These are phyloP conservation scores for Cystoisospora suis DNA, from an alignment of 169 alveolate genomes.

Conservation along the genomic window DNA sequence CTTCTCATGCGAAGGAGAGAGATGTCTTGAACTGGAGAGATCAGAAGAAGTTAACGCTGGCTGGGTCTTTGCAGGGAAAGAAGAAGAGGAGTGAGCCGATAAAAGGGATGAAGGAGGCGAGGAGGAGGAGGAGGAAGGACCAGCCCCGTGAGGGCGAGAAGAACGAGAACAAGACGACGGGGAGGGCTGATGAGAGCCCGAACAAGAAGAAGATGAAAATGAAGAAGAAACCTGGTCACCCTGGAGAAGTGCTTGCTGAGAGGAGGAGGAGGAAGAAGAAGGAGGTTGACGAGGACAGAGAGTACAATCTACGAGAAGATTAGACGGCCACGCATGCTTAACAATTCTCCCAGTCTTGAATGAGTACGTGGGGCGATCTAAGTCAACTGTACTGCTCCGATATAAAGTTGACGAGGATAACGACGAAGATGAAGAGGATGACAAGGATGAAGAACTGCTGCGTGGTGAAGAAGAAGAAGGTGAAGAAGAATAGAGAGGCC, in stretches of 20 bases:
- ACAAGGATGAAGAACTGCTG: no score
- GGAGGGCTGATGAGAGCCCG: neutral
- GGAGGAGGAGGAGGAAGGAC: neutral
- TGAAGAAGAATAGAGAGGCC: no score
- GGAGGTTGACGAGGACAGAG: neutral
- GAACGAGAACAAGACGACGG: neutral
- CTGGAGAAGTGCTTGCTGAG: neutral
- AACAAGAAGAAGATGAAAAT: neutral
- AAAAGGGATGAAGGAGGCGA: neutral
- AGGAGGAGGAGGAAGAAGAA: neutral
- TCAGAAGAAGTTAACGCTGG: neutral
- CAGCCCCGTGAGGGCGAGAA: neutral
- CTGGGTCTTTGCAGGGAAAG: neutral
- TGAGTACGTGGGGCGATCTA: slow-evolving; percentile 22
- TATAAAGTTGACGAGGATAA: no score
- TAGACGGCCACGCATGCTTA: slow-evolving; percentile 3
- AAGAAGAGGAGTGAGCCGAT: neutral
- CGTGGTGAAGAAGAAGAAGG: no score
- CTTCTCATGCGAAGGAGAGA: no score
- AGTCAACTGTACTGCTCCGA: no score
- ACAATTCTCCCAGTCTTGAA: neutral
- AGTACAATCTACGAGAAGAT: neutral
- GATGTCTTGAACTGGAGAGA: no score
- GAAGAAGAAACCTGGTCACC: neutral
- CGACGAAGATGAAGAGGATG: no score